Evolutionary conservation across 164 flowering plant species (phyloP), one percentile per base, ranked within the genome.

Genomic region (Piper betle): DNA sequence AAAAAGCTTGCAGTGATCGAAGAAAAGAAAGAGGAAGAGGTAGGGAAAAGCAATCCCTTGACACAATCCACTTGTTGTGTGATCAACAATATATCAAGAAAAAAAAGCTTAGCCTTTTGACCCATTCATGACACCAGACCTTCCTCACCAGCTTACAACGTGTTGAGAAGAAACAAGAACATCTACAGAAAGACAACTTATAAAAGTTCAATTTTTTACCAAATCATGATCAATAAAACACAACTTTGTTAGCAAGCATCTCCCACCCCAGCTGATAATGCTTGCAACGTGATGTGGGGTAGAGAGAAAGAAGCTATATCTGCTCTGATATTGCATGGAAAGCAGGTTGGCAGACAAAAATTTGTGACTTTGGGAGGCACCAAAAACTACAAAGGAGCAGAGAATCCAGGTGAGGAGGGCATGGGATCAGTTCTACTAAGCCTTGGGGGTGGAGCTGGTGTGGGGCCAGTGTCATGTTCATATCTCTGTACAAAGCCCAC

Each of bases 1-100:
- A 66, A 59, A 74, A 69, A n/a, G n/a, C n/a, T n/a, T n/a, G 57
- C 55, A 57, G 38, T 66, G 67, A 58, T 62, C 56, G 43, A 66
- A 43, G 58, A 58, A 56, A 68, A 59, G 69, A 62, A 55, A 57
- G 64, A 60, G 56, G 66, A 64, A 52, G 54, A 39, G 46, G 59
- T 57, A 57, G 57, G 59, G 69, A 39, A 33, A 58, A 65, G 39
- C 40, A 62, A 58, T 62, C 53, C 54, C 64, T 56, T 39, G 38
- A 55, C n/a, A n/a, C n/a, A n/a, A n/a, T 38, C 61, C 20, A 42
- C 38, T 46, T 17, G 55, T n/a, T n/a, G n/a, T n/a, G n/a, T n/a
- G n/a, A n/a, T n/a, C n/a, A n/a, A n/a, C n/a, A n/a, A n/a, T n/a
- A n/a, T n/a, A n/a, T n/a, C 55, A 53, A 62, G 39, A 43, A 43